These are phyloP conservation scores for Halophytophthora polymorphica DNA, from an alignment of 352 stramenopile genomes.

Conservation along the genomic window DNA sequence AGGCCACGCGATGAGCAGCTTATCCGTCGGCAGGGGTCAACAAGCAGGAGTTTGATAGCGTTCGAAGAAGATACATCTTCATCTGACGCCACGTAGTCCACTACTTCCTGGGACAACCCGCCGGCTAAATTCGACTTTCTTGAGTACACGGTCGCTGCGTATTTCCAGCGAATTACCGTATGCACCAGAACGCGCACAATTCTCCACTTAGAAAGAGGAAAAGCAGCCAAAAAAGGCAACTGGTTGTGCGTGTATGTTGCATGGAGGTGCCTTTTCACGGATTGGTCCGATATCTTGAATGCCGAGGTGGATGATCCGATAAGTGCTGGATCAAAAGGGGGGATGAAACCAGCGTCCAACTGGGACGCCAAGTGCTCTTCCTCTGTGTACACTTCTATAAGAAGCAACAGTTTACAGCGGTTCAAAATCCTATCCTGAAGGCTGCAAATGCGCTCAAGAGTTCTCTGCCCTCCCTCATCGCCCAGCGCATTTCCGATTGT, in stretches of 20 bases:
- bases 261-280: slow-evolving; percentile 23
- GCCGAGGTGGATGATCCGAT: slow-evolving; percentile 10
- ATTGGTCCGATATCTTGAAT: slow-evolving; percentile 11
- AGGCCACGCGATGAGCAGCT: slow-evolving; percentile 42
- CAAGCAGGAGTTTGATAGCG: slow-evolving; percentile 25
- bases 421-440: slow-evolving; percentile 32
- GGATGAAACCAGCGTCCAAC: slow-evolving; percentile 31
- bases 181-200: slow-evolving; percentile 40
- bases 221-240: slow-evolving; percentile 37
- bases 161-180: slow-evolving; percentile 36
- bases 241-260: slow-evolving; percentile 24
- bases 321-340: slow-evolving; percentile 31
- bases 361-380: slow-evolving; percentile 26
- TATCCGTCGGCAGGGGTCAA: slow-evolving; percentile 50
- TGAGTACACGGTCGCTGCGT: background rate
- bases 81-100: slow-evolving; percentile 33
- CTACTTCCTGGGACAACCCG: slow-evolving; percentile 18
- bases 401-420: slow-evolving; percentile 42
- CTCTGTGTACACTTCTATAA: slow-evolving; percentile 27
- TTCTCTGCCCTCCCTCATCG: background rate
- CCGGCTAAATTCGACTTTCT: background rate
- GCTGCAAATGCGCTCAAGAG: slow-evolving; percentile 13
- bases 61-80: slow-evolving; percentile 21
- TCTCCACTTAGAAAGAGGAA: slow-evolving; percentile 47
- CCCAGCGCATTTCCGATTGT: background rate